Evolutionary conservation across 768 basidiomycete genomes (phyloP).

Genomic region (Neoboletus brunneissimus): DNA sequence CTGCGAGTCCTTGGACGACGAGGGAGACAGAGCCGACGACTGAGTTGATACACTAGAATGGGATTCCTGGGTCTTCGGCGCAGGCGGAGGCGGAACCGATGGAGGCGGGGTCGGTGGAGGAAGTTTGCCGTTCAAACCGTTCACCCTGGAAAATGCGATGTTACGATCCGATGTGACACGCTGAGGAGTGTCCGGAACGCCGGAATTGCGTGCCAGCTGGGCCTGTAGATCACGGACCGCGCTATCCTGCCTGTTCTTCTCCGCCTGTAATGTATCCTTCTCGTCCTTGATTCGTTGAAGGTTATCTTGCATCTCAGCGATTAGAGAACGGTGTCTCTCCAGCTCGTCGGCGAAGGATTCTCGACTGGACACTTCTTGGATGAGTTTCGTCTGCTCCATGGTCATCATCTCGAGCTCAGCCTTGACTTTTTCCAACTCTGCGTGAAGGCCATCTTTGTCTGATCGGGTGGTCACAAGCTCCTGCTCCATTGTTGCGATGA

Average conservation of each 20-base stretch:
- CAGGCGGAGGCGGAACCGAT: slow-evolving; percentile 81
- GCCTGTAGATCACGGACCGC: slow-evolving; percentile 78
- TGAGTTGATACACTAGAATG: slow-evolving; percentile 61
- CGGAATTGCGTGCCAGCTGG: slow-evolving; percentile 58
- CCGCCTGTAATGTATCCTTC: slow-evolving; percentile 71
- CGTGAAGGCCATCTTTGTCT: slow-evolving; percentile 43
- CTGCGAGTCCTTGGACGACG: slow-evolving; percentile 69
- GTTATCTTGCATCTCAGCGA: slow-evolving; percentile 75
- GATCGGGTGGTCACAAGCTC: slow-evolving; percentile 42
- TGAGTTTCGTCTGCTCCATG: slow-evolving; percentile 57
- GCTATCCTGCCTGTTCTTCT: slow-evolving; percentile 65
- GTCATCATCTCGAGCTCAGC: slow-evolving; percentile 59
- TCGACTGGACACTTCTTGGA: slow-evolving; percentile 71
- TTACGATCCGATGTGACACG: slow-evolving; percentile 53
- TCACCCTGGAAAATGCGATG: slow-evolving; percentile 53
- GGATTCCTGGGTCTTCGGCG: slow-evolving; percentile 54
- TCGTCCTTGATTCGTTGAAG: slow-evolving; percentile 80
- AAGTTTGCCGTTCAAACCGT: slow-evolving; percentile 67
- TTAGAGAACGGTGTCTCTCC: slow-evolving; percentile 70
- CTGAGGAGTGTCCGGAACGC: slow-evolving; percentile 41
- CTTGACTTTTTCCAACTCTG: slow-evolving; percentile 46
- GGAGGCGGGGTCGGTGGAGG: slow-evolving; percentile 83
- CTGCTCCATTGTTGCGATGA: slow-evolving; percentile 47
- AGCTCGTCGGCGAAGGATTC: slow-evolving; percentile 73
- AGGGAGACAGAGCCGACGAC: slow-evolving; percentile 51